Evolutionary conservation across 192 early-diverging fungal genomes (phyloP).

Genomic region (Coemansia erecta): DNA sequence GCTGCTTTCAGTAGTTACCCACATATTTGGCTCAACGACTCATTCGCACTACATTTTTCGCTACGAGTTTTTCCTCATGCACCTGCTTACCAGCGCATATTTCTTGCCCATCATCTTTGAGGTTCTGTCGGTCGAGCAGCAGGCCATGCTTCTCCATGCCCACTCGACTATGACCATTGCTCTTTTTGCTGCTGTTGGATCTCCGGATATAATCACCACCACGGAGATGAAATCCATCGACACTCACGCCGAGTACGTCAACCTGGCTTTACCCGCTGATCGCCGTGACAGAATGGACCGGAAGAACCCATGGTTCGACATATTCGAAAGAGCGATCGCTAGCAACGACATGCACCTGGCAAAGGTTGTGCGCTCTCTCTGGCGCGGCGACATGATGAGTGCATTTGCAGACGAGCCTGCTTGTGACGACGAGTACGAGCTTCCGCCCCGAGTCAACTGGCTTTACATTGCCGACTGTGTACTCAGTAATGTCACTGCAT

Average conservation of each 20-base stretch:
- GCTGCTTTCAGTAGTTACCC: slow-evolving; percentile 28
- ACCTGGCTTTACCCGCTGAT: neutral
- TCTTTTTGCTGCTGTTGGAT: slow-evolving; percentile 43
- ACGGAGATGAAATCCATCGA: slow-evolving; percentile 27
- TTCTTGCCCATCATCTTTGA: slow-evolving; percentile 52
- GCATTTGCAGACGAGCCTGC: slow-evolving; percentile 7
- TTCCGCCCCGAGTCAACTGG: slow-evolving; percentile 36
- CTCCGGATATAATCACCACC: slow-evolving; percentile 38
- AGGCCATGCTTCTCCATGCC: slow-evolving; percentile 43
- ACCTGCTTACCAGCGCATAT: slow-evolving; percentile 56
- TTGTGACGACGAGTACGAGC: slow-evolving; percentile 4
- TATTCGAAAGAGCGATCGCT: slow-evolving; percentile 48
- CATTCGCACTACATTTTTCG: slow-evolving; percentile 20
- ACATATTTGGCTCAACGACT: slow-evolving; percentile 41
- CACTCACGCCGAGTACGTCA: neutral
- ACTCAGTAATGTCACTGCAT: slow-evolving; percentile 7
- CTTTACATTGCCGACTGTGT: slow-evolving; percentile 29
- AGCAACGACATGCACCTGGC: slow-evolving; percentile 56
- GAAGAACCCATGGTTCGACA: slow-evolving; percentile 49
- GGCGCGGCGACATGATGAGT: slow-evolving; percentile 49
- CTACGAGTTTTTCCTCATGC: slow-evolving; percentile 47
- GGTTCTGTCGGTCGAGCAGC: slow-evolving; percentile 37
- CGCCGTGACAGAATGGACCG: neutral
- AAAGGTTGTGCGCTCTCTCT: slow-evolving; percentile 56
- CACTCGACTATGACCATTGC: slow-evolving; percentile 28